These are phyloP conservation scores for Solanum acaule DNA, from an alignment of 257 asterid genomes.

Conservation along the genomic window DNA sequence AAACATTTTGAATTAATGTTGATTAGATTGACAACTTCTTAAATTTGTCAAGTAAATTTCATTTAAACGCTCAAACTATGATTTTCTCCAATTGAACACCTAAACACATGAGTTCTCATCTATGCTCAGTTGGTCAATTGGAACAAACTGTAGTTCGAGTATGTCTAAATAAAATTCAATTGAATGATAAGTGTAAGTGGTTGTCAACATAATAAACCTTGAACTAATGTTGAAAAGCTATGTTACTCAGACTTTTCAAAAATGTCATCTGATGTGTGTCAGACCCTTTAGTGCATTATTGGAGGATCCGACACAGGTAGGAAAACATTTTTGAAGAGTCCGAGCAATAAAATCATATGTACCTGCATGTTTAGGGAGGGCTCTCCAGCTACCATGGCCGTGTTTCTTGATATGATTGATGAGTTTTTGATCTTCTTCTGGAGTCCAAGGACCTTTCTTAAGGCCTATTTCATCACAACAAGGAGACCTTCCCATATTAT, in stretches of 20 bases:
- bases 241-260: background rate
- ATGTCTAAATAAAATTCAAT: background rate
- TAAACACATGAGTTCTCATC: background rate
- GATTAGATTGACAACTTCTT: background rate
- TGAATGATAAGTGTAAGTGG: background rate
- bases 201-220: background rate
- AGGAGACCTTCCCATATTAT: conserved; percentile 69
- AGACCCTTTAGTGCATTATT: no score
- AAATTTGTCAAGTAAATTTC: background rate
- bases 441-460: conserved; percentile 96
- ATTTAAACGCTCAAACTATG: background rate
- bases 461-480: conserved; percentile 57
- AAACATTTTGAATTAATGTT: background rate
- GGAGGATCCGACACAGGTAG: no score
- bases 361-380: conserved; percentile 84
- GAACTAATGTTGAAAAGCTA: background rate
- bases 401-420: conserved; percentile 47
- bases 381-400: conserved; percentile 97
- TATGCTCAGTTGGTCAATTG: background rate
- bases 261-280: background rate
- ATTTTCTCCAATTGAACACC: background rate
- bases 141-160: background rate
- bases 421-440: conserved; percentile 81
- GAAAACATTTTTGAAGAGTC: no score
- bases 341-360: background rate